Evolutionary conservation across 345 rosid species (phyloP).

Genomic region (Ailanthus altissimus): DNA sequence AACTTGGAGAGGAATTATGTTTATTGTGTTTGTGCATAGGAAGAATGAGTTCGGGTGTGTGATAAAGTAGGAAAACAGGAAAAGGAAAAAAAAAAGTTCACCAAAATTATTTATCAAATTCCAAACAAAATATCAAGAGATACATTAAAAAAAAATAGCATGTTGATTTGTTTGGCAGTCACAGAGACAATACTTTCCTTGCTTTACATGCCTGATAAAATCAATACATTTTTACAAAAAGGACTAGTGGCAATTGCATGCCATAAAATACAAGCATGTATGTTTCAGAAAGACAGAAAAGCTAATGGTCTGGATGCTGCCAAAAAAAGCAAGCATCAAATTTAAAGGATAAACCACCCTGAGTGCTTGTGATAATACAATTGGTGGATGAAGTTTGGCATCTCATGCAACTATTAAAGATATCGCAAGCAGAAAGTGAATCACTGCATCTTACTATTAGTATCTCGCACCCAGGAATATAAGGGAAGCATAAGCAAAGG

Average conservation of each 20-base stretch:
- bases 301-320: background rate
- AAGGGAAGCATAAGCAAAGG: background rate
- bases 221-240: too few species aligned
- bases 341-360: background rate
- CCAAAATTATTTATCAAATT: background rate
- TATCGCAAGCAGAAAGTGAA: background rate
- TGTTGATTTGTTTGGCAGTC: background rate
- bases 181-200: background rate
- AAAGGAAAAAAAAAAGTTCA: background rate
- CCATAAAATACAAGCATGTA: background rate
- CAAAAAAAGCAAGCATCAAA: background rate
- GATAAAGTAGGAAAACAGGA: too few species aligned
- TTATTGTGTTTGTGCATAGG: too few species aligned
- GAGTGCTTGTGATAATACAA: background rate
- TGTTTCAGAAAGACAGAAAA: background rate
- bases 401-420: background rate
- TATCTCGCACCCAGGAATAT: background rate
- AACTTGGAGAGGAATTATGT: too few species aligned
- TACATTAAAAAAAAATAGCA: background rate
- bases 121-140: slow-evolving; percentile 1
- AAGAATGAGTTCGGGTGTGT: too few species aligned
- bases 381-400: background rate
- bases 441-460: too few species aligned
- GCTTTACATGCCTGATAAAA: background rate
- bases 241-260: background rate